phyloP scores from a whole-genome alignment of 2,329 filamentous ascomycete species.

The Dryadomyces quercus-mongolicae region DNA sequence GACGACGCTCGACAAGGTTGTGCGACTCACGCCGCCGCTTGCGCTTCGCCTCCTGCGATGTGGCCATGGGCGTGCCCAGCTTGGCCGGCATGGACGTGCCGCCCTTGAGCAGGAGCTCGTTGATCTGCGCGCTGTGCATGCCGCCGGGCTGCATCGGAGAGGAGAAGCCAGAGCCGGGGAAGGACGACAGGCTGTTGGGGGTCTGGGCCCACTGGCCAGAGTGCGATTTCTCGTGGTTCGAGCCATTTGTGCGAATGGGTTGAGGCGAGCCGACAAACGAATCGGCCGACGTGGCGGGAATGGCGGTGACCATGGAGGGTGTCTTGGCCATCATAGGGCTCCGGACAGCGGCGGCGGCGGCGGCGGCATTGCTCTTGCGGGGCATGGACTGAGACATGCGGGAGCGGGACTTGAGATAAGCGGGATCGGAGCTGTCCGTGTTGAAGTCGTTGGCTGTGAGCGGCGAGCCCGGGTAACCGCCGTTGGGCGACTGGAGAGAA shows the following conservation, averaged over 20 bases:
- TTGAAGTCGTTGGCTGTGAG: slow-evolving; percentile 32
- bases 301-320: slow-evolving; percentile 52
- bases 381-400: slow-evolving; percentile 53
- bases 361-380: slow-evolving; percentile 46
- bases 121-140: slow-evolving; percentile 64
- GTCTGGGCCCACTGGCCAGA: slow-evolving; percentile 89
- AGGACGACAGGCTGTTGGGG: slow-evolving; percentile 71
- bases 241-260: slow-evolving; percentile 58
- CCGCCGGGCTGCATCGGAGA: slow-evolving; percentile 58
- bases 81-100: slow-evolving; percentile 85
- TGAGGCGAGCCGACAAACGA: slow-evolving; percentile 56
- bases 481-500: slow-evolving; percentile 38
- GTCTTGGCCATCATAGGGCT: slow-evolving; percentile 82
- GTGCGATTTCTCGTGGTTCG: slow-evolving; percentile 66
- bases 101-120: slow-evolving; percentile 78
- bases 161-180: slow-evolving; percentile 77
- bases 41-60: slow-evolving; percentile 87
- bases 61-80: slow-evolving; percentile 43
- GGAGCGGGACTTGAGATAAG: slow-evolving; percentile 43
- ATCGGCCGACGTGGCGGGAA: slow-evolving; percentile 57
- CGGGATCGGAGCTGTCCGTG: slow-evolving; percentile 36
- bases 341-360: slow-evolving; percentile 34
- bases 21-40: slow-evolving; percentile 87
- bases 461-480: slow-evolving; percentile 38
- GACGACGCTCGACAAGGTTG: slow-evolving; percentile 87